Conservation (phyloP, 148 eudicot genomes). For the Drosera capensis region DNA sequence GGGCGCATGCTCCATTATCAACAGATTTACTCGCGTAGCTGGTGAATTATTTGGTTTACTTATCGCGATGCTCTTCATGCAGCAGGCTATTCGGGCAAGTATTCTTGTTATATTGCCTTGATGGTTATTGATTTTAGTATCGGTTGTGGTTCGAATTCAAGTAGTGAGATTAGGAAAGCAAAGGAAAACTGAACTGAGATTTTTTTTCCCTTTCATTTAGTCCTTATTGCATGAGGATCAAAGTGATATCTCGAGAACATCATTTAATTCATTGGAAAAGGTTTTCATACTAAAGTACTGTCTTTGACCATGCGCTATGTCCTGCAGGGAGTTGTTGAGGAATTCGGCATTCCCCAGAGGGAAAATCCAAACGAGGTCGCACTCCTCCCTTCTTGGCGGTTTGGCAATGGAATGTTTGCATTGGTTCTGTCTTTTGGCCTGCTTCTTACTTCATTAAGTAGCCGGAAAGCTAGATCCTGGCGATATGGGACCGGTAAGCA, state of each 20-base stretch:
- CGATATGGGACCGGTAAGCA: constrained; percentile 98
- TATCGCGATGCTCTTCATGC: constrained; percentile 99
- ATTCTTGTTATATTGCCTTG: constrained; percentile 1
- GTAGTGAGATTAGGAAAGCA: no score
- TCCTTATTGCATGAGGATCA: neutral
- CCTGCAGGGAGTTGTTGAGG: constrained; percentile 78
- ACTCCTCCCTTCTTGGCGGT: constrained; percentile 82
- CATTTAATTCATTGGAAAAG: neutral
- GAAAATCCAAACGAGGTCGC: constrained; percentile 50
- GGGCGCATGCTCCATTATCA: constrained; percentile 98
- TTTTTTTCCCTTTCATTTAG: neutral
- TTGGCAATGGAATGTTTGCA: constrained; percentile 99
- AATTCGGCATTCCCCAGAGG: constrained; percentile 70
- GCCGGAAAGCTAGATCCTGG: constrained; percentile 98
- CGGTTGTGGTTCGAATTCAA: no score
- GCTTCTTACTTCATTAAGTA: constrained; percentile 60
- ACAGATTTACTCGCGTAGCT: constrained; percentile 88
- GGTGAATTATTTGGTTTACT: constrained; percentile 96
- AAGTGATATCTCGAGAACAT: neutral
- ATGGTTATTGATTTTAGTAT: no score
- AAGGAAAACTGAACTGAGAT: constrained; percentile 76
- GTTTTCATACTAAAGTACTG: neutral
- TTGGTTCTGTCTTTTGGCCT: constrained; percentile 93
- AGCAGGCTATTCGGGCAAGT: constrained; percentile 89
- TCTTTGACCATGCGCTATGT: no score